Conservation (phyloP, 495 filamentous ascomycete genomes). For the Cercophora sp. region DNA sequence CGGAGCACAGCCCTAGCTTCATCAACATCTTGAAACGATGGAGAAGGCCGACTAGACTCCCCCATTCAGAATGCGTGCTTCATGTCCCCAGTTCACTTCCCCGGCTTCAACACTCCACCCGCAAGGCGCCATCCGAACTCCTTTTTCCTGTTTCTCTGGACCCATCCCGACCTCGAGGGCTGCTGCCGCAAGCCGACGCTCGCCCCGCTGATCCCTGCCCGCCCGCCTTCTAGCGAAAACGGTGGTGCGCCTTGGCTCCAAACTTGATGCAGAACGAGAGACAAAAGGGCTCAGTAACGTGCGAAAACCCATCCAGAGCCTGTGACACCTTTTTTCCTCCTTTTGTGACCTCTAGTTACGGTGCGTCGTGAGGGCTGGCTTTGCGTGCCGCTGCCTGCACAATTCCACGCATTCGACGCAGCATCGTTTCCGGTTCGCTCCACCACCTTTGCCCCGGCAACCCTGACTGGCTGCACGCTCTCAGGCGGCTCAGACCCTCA, state of each 20-base stretch:
- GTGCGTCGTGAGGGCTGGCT: too few relatives aligned
- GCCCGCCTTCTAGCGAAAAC: slow-evolving; percentile 9
- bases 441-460: slow-evolving; percentile 2
- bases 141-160: not conserved
- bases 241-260: slow-evolving; percentile 4
- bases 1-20: too few relatives aligned
- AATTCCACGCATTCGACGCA: not conserved
- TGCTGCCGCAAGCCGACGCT: slow-evolving; percentile 2
- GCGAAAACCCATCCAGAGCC: too few relatives aligned
- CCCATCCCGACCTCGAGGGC: not conserved
- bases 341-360: too few relatives aligned
- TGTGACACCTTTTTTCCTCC: too few relatives aligned
- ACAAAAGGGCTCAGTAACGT: too few relatives aligned
- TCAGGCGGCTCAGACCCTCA: slow-evolving; percentile 17
- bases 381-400: too few relatives aligned
- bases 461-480: slow-evolving; percentile 14
- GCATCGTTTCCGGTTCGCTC: slow-evolving; percentile 9
- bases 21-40: too few relatives aligned
- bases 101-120: too few relatives aligned
- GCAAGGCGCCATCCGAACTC: slow-evolving; percentile 6
- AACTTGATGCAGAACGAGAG: too few relatives aligned
- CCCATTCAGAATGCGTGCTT: too few relatives aligned
- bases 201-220: not conserved
- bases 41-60: too few relatives aligned
- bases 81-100: slow-evolving; percentile 4